A percentile compares a stretch with the other conserved stretches of the same genome.
These are phyloP conservation scores for Apodospora peruviana DNA, from an alignment of 495 filamentous ascomycete species.

Conservation along the genomic window DNA sequence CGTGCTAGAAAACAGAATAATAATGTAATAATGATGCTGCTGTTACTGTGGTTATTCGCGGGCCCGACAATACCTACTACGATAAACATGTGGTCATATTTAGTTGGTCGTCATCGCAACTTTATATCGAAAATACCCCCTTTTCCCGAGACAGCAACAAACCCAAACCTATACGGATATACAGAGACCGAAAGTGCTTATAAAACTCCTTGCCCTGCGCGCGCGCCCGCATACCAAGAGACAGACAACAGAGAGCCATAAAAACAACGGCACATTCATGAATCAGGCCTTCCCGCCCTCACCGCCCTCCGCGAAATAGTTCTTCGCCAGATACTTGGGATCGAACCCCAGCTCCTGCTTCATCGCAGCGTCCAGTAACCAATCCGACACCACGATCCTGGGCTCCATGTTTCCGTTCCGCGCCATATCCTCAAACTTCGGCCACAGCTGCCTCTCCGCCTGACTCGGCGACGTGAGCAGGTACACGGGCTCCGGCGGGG, in stretches of 20 bases:
- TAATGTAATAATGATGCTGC: neutral
- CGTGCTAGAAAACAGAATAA: neutral
- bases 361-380: conserved; percentile 87
- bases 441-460: conserved; percentile 72
- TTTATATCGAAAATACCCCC: too few species aligned
- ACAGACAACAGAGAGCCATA: too few species aligned
- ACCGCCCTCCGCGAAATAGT: conserved; percentile 5
- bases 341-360: conserved; percentile 66
- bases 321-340: conserved; percentile 50
- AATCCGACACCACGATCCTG: conserved; percentile 74
- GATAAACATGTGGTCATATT: too few species aligned
- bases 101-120: too few species aligned
- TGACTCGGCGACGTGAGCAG: conserved; percentile 60
- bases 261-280: too few species aligned
- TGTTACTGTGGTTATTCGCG: too few species aligned
- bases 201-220: too few species aligned
- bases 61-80: too few species aligned
- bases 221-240: too few species aligned
- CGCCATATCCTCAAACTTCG: conserved; percentile 72
- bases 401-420: conserved; percentile 63
- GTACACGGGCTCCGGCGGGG: conserved; percentile 63
- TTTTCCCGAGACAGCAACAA: too few species aligned
- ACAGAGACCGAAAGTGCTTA: too few species aligned
- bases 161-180: too few species aligned
- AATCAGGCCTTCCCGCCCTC: neutral